phyloP scores from a whole-genome alignment of 179 eudicot genomes.

The Heliamphora pulchella region DNA sequence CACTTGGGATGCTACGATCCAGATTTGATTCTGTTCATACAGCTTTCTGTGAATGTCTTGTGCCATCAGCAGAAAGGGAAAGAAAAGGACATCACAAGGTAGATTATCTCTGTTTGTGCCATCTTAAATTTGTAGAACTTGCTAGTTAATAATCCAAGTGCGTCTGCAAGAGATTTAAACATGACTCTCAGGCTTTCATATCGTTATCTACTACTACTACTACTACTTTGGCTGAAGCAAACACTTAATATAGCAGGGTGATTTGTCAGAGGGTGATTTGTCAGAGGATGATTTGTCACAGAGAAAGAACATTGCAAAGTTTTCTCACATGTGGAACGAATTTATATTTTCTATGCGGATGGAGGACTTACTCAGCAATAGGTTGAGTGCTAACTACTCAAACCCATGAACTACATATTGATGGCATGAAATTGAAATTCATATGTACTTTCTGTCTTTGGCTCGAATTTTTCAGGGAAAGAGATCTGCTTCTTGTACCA shows the following conservation, averaged over 20 bases:
- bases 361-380: constrained; percentile 85
- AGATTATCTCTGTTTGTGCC: constrained; percentile 14
- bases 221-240: neutral
- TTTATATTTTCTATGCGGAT: constrained; percentile 71
- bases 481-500: constrained; percentile 91
- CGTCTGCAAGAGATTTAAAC: constrained; percentile 13
- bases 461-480: constrained; percentile 50
- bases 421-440: neutral
- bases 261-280: constrained; percentile 40
- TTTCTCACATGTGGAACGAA: constrained; percentile 99
- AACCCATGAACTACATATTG: neutral
- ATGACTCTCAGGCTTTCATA: neutral
- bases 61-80: constrained; percentile 52
- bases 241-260: constrained; percentile 35
- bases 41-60: constrained; percentile 80
- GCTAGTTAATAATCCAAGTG: neutral
- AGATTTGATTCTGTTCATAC: constrained; percentile 86
- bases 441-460: neutral
- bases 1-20: constrained; percentile 95
- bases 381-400: constrained; percentile 38
- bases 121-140: neutral
- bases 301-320: constrained; percentile 70
- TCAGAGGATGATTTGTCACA: constrained; percentile 48
- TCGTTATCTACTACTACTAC: neutral
- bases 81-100: constrained; percentile 42